Base-by-base conservation (phyloP, 768 basidiomycete genomes). In the Psilocybe azurescens region DNA sequence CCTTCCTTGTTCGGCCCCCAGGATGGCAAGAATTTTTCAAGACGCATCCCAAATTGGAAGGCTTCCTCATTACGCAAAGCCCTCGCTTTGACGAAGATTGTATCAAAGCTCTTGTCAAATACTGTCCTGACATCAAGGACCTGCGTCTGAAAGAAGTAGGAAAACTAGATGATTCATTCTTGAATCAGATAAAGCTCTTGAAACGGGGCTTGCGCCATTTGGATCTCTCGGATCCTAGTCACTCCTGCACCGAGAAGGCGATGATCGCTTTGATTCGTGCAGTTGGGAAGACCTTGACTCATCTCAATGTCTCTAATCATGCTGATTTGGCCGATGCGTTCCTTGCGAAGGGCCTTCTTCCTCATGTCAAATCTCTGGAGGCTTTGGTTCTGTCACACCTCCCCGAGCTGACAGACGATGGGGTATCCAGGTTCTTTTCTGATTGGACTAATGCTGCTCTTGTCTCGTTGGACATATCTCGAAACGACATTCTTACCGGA, bases 141-240 rank as follows among this genome's bases (percentile, higher is more conserved):
- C 83, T 99, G 1, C 85, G 92, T 2, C 78, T 99, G 41, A 86
- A 87, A 62, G 93, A 96, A 70, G 74, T 98, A 33, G 94, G 90
- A 6, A 76, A 84, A 63, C 73, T 99, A 59, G 74, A 80, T 56
- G 89, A 94, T 66, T 78, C 75, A 2, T 94, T 91, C 70, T 75
- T 93, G 3, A 75, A 75, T 5, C 75, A 79, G 36, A 74, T 97
- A 28, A 72, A 77, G 39, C 70, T 73, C 14, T 70, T 93, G 16
- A 73, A 83, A 33, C 70, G 81, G 29, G 71, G 73, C 20, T 52
- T 75, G 41, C 81, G 76, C 13, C 77, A 75, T 7, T 81, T 98
- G 30, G 93, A 97, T 70, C 72, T 98, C 5, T 87, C 89, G 2
- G 78, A 87, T 52, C 86, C 90, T 2, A 74, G 79, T 11, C 69